Base-by-base conservation (phyloP, 169 alveolate species). In the Plasmodium vivax region DNA sequence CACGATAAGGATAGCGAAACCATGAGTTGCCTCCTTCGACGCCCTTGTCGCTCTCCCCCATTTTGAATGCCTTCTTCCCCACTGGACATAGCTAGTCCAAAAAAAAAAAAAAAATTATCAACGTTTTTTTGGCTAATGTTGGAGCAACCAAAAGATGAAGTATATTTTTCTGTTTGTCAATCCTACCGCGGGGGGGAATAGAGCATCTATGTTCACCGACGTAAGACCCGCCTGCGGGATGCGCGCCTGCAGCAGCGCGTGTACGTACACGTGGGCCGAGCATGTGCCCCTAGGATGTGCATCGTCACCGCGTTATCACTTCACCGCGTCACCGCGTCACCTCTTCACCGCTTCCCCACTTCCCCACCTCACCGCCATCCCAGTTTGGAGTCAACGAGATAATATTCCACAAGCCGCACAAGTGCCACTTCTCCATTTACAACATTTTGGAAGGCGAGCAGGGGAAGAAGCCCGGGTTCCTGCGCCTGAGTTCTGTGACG, bases 181-280 rank as follows among this genome's bases (percentile, higher is more conserved):
- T 88, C 98, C 98, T 83, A 95, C 94, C n/a, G 94, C 98, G 73
- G 98, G 98, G 10, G 98, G 98, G 41, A 96, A 96, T 83, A 94
- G 92, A 93, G 98, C 98, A 14, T 84, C 96, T 34, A 94, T 93
- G 43, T 97, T 97, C 73, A 93, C 96, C 75, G 97, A 96, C 95
- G 97, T 95, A 43, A 95, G 92, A 62, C 85, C 82, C 82, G 90
- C 36, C n/a, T 79, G 43, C 36, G 38, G 23, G 41, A 75, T 23
- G 45, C 56, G 68, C 27, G 51, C 81, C 19, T 8, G 43, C 47
- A 30, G 38, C 27, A 54, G 23, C 71, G 12, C 56, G 38, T 58
- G 45, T 32, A 23, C 83, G 75, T 54, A 30, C 43, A 27, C 34
- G 82, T n/a, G 34, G 43, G n/a, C 79, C 9, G n/a, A 0, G 36